Conservation (phyloP, 1,139 yeast genomes). For the Candida tetrigidarum region DNA sequence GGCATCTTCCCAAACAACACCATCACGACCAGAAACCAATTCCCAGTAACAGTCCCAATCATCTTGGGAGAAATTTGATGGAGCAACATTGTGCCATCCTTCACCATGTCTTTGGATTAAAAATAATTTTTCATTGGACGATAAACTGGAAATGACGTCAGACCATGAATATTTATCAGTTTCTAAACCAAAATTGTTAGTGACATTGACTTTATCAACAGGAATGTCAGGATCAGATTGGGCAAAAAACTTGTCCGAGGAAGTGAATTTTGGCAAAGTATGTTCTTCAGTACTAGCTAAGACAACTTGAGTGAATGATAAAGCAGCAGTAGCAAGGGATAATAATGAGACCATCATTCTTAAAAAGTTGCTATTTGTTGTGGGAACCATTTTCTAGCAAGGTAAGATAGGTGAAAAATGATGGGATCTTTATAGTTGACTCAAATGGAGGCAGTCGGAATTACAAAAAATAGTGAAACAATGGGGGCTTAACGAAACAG, state of each 20-base stretch:
- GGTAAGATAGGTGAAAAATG: background rate
- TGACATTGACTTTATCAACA: conserved; percentile 13
- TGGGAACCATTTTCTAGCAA: background rate
- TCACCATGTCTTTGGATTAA: conserved; percentile 47
- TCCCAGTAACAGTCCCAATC: conserved; percentile 43
- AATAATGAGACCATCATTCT: conserved; percentile 1
- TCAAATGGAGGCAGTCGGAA: no score
- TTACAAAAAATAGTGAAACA: no score
- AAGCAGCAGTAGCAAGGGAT: conserved; percentile 1
- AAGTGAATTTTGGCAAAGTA: conserved; percentile 14
- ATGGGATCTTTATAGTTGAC: no score
- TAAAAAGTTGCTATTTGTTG: background rate
- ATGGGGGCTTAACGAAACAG: no score
- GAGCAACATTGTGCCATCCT: conserved; percentile 43
- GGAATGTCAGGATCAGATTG: conserved; percentile 23
- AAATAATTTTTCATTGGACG: conserved; percentile 29
- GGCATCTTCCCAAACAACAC: conserved; percentile 43
- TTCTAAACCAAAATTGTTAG: conserved; percentile 25
- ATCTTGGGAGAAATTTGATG: conserved; percentile 16
- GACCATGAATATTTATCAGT: conserved; percentile 23
- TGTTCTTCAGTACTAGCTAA: conserved; percentile 1
- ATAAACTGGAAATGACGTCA: conserved; percentile 10
- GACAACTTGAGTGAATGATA: conserved; percentile 11
- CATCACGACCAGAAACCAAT: conserved; percentile 32
- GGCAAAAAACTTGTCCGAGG: conserved; percentile 21